Base-by-base conservation (phyloP, 805 yeast genomes). In the Nakazawaea laoshanensis region DNA sequence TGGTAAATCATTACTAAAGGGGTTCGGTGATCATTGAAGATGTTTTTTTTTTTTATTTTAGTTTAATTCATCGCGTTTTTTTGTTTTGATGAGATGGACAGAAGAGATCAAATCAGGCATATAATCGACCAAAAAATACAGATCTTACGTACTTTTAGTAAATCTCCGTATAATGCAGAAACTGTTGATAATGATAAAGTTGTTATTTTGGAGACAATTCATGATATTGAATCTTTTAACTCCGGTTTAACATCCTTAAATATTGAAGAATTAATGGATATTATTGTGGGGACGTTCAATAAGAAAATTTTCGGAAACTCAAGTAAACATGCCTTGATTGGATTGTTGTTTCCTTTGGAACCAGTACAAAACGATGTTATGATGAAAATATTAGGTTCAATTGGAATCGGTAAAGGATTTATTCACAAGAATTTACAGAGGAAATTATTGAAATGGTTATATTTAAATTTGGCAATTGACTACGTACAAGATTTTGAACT, bases 1-100 rank as follows among this genome's bases (percentile, higher is more conserved):
- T 9, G 57, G 57, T 13, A 44, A 52, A 39, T 50, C 55, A 3
- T 52, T 52, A 5, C 32, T 52, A 29, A 50, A 49, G 24, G 45
- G 52, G 1, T 52, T 52, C 33, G 29, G 33, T 7, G 39, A 36
- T 22, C 30, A 26, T 26, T 12, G 21, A 29, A 29, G 18, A 15
- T 29, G 17, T 17, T 10, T 18, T 11, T 10, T 19, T 29, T 14
- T 14, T 29, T 11, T 19, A n/a, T 29, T 5, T 19, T 30, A 13
- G 15, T 19, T 7, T 12, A 24, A 25, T 4, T n/a, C 24, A n/a
- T 24, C 13, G 5, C 13, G 27, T 30, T 19, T 20, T 13, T 24
- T 7, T 11, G 12, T 11, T 9, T 24, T 9, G 12, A 24, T 7
- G 5, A 7, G 25, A 23, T 20, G 24, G 24, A 20, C 8, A 29